Conservation (phyloP, 768 basidiomycete species). For the Basidioascus undulatus region DNA sequence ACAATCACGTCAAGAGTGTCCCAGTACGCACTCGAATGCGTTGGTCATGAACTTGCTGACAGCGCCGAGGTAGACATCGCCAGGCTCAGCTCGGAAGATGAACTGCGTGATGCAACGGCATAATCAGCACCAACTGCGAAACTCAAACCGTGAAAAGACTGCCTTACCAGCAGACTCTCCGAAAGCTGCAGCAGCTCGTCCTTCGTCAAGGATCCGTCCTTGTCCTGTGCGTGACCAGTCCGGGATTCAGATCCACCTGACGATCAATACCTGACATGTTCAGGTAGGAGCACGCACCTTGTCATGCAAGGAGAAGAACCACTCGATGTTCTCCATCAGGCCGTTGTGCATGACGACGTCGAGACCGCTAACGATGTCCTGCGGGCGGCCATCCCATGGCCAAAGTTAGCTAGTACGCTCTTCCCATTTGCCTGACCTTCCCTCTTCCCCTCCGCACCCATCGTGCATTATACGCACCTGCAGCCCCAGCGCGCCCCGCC, state of each 20-base stretch:
- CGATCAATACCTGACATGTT: background rate
- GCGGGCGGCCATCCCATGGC: background rate
- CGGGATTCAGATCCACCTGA: slow-evolving; percentile 4
- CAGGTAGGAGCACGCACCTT: background rate
- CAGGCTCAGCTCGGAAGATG: slow-evolving; percentile 90
- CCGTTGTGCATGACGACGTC: slow-evolving; percentile 88
- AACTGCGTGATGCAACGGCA: slow-evolving; percentile 30
- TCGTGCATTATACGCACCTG: slow-evolving; percentile 35
- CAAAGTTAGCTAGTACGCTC: background rate
- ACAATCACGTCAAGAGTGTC: too few species aligned
- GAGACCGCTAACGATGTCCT: slow-evolving; percentile 75
- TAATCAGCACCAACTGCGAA: background rate
- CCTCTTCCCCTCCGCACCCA: background rate
- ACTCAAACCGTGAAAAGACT: background rate
- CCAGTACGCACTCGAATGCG: slow-evolving; percentile 94
- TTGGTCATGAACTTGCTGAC: slow-evolving; percentile 74
- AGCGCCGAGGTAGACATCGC: slow-evolving; percentile 86
- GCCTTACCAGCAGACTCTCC: slow-evolving; percentile 64
- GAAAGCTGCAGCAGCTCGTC: slow-evolving; percentile 90
- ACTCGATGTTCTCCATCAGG: slow-evolving; percentile 94
- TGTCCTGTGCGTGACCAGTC: slow-evolving; percentile 55
- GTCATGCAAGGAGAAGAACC: slow-evolving; percentile 91
- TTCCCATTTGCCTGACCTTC: background rate
- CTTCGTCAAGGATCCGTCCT: slow-evolving; percentile 82
- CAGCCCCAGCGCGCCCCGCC: slow-evolving; percentile 62